Evolutionary conservation across 2,329 filamentous ascomycete species (phyloP).

Genomic region (Colletotrichum orbiculare): DNA sequence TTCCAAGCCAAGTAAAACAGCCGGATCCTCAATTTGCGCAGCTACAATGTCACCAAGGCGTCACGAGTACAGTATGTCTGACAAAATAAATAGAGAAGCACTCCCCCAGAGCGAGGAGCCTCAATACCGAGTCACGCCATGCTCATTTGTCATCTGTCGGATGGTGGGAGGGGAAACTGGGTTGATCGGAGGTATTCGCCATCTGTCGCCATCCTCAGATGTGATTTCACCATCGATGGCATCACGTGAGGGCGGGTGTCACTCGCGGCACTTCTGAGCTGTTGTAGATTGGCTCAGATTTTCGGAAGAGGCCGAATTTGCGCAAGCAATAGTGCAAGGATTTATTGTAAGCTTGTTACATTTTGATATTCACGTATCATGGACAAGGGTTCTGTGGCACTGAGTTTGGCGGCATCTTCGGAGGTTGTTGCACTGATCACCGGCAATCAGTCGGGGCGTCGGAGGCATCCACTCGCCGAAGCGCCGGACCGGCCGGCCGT

Average conservation of each 20-base stretch:
- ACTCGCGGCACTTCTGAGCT: neutral
- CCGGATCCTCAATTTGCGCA: too few relatives aligned
- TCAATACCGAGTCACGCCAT: conserved; percentile 8
- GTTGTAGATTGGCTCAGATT: neutral
- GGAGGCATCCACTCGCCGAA: too few relatives aligned
- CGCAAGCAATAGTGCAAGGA: neutral
- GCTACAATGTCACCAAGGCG: too few relatives aligned
- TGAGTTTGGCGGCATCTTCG: neutral
- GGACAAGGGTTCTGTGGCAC: too few relatives aligned
- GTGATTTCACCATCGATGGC: conserved; percentile 33
- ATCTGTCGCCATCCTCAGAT: conserved; percentile 35
- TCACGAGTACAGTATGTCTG: too few relatives aligned
- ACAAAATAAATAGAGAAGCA: conserved; percentile 6
- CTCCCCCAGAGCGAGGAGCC: neutral
- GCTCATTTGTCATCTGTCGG: conserved; percentile 25
- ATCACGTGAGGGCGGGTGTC: conserved; percentile 25
- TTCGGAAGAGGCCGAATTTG: neutral
- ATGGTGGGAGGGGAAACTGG: conserved; percentile 6
- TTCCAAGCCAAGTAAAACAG: neutral
- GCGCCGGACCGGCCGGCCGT: too few relatives aligned
- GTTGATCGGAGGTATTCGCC: conserved; percentile 31
- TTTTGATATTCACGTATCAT: too few relatives aligned
- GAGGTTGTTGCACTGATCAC: too few relatives aligned
- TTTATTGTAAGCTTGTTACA: neutral
- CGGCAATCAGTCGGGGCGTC: too few relatives aligned